These are phyloP conservation scores for Camellia sinensis DNA, from an alignment of 148 eudicot genomes.

Conservation along the genomic window DNA sequence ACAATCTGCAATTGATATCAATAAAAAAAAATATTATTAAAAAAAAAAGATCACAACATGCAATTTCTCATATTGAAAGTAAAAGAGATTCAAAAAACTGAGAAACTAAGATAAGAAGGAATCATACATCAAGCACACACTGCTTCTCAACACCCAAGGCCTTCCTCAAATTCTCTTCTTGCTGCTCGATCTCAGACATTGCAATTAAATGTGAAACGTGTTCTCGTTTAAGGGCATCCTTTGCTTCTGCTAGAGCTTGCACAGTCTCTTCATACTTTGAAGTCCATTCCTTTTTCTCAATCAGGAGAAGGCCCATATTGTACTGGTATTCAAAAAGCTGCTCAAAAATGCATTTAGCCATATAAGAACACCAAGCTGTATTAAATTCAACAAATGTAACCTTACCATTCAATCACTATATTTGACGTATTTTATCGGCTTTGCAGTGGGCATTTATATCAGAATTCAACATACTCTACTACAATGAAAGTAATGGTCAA, in stretches of 20 bases:
- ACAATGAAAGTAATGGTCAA: background rate
- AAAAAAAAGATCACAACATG: background rate
- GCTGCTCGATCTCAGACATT: constrained; percentile 76
- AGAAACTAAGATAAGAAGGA: background rate
- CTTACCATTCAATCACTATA: too few species aligned
- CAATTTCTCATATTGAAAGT: constrained; percentile 7
- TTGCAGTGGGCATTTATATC: too few species aligned
- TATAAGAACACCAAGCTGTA: background rate
- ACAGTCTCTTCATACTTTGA: constrained; percentile 75
- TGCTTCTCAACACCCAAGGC: constrained; percentile 96
- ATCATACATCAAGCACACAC: constrained; percentile 80
- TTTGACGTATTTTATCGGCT: too few species aligned
- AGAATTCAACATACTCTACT: background rate
- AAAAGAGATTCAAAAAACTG: background rate
- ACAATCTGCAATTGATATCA: background rate
- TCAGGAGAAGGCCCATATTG: constrained; percentile 93
- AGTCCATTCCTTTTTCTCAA: constrained; percentile 90
- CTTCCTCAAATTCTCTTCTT: constrained; percentile 82
- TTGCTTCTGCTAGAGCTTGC: constrained; percentile 50
- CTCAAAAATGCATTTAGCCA: constrained; percentile 9
- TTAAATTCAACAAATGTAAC: too few species aligned
- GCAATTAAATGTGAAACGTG: constrained; percentile 73
- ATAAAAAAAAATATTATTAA: background rate
- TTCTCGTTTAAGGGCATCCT: constrained; percentile 68
- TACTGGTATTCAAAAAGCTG: constrained; percentile 97